phyloP scores from a whole-genome alignment of 257 asterid species.

The Orobanche coerulescens region DNA sequence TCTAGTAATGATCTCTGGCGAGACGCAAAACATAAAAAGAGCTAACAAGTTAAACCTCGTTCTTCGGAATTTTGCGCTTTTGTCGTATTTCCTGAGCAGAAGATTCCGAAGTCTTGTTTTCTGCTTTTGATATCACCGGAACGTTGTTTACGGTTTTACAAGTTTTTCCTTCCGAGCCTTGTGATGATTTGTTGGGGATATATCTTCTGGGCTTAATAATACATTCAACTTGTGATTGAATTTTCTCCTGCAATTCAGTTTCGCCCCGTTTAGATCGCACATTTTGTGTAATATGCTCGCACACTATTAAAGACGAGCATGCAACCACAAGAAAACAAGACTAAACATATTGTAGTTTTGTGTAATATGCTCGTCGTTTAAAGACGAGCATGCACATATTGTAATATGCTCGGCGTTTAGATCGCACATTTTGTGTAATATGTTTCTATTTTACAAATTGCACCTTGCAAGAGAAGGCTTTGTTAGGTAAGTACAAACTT shows the following conservation, averaged over 20 bases:
- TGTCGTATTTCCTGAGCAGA: constrained; percentile 18
- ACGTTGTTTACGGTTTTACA: constrained; percentile 23
- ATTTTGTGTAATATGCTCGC: not conserved
- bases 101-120: constrained; percentile 24
- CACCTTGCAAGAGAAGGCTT: too few species aligned
- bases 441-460: too few species aligned
- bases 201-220: constrained; percentile 26
- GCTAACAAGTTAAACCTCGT: constrained; percentile 38
- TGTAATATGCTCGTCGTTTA: too few species aligned
- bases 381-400: too few species aligned
- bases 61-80: constrained; percentile 24
- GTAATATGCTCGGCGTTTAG: too few species aligned
- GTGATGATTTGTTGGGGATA: constrained; percentile 26
- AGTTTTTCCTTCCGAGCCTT: constrained; percentile 26
- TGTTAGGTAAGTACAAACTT: too few species aligned
- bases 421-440: too few species aligned
- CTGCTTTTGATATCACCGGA: constrained; percentile 27
- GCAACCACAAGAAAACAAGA: not conserved
- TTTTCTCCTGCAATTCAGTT: constrained; percentile 33
- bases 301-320: not conserved
- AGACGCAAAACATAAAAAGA: too few species aligned
- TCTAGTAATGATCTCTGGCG: too few species aligned
- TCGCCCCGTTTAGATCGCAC: not conserved
- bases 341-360: too few species aligned
- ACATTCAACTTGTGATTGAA: constrained; percentile 25